A percentile compares a stretch with the other conserved stretches of the same genome.
Conservation (phyloP, 768 basidiomycete genomes). For the Termitomyces heimii region DNA sequence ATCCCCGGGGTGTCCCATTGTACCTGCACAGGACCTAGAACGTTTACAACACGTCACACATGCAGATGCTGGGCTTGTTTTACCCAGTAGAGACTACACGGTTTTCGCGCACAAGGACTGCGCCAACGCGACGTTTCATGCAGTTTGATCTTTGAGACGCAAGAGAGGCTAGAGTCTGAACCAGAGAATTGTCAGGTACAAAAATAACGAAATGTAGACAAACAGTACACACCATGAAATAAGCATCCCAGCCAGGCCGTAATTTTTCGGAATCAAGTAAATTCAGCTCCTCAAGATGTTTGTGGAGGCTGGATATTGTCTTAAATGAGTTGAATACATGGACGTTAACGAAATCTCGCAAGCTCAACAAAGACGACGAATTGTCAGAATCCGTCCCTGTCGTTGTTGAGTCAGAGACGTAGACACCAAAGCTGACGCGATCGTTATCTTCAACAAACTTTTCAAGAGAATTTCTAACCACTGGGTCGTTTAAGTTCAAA, state of each 20-base stretch:
- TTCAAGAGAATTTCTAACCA: constrained; percentile 42
- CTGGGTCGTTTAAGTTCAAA: background rate
- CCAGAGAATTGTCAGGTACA: background rate
- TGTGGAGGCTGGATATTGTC: constrained; percentile 45
- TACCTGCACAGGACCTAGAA: constrained; percentile 48
- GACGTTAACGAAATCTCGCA: constrained; percentile 51
- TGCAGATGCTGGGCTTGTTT: constrained; percentile 9
- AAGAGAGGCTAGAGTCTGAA: constrained; percentile 80
- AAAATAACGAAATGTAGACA: background rate
- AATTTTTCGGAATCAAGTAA: constrained; percentile 69
- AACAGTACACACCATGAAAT: constrained; percentile 77
- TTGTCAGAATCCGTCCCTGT: constrained; percentile 17
- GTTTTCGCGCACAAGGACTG: constrained; percentile 82
- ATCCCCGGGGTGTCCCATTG: constrained; percentile 91
- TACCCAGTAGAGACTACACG: constrained; percentile 79
- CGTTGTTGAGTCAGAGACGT: constrained; percentile 8
- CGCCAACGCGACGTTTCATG: constrained; percentile 96
- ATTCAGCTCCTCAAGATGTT: constrained; percentile 63
- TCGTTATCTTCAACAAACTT: constrained; percentile 77
- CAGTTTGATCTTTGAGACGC: constrained; percentile 91
- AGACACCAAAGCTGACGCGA: constrained; percentile 50
- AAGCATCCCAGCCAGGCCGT: constrained; percentile 90
- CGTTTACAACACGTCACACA: background rate
- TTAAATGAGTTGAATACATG: constrained; percentile 62
- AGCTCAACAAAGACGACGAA: constrained; percentile 4